Evolutionary conservation across 768 basidiomycete genomes (phyloP).

Genomic region (Agaricus subrufescens): DNA sequence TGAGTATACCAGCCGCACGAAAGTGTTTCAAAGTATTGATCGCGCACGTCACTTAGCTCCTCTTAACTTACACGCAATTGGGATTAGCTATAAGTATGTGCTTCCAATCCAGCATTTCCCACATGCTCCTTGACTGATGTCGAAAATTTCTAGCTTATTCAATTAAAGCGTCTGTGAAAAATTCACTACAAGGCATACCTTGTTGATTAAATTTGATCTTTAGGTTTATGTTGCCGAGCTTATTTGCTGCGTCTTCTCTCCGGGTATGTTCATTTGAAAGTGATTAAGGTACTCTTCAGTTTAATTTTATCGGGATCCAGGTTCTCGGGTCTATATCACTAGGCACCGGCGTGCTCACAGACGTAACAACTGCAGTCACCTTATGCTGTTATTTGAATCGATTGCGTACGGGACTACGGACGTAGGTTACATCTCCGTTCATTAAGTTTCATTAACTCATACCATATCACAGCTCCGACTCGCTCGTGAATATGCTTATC

Average conservation of each 20-base stretch:
- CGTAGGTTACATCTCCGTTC: slow-evolving; percentile 26
- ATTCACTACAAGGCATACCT: background rate
- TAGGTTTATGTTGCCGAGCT: slow-evolving; percentile 35
- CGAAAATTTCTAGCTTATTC: background rate
- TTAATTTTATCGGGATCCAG: slow-evolving; percentile 21
- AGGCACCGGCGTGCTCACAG: slow-evolving; percentile 48
- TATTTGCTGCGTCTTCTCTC: slow-evolving; percentile 39
- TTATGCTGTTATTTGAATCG: slow-evolving; percentile 57
- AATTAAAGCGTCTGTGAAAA: slow-evolving; percentile 4
- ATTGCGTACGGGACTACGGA: slow-evolving; percentile 48
- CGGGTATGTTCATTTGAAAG: slow-evolving; percentile 28
- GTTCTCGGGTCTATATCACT: slow-evolving; percentile 48
- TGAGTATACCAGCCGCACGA: slow-evolving; percentile 25
- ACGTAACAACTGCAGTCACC: slow-evolving; percentile 52
- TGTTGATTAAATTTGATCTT: background rate
- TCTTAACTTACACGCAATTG: slow-evolving; percentile 46
- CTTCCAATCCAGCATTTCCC: background rate
- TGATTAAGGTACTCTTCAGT: background rate
- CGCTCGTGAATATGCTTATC: slow-evolving; percentile 52
- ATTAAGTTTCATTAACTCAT: background rate
- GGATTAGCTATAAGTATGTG: slow-evolving; percentile 25
- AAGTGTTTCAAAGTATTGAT: background rate
- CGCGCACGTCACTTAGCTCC: slow-evolving; percentile 25
- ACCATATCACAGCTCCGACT: slow-evolving; percentile 41
- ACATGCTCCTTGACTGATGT: background rate